phyloP scores from a whole-genome alignment of 73 alveolate species.

The Symbiodinium pilosum region DNA sequence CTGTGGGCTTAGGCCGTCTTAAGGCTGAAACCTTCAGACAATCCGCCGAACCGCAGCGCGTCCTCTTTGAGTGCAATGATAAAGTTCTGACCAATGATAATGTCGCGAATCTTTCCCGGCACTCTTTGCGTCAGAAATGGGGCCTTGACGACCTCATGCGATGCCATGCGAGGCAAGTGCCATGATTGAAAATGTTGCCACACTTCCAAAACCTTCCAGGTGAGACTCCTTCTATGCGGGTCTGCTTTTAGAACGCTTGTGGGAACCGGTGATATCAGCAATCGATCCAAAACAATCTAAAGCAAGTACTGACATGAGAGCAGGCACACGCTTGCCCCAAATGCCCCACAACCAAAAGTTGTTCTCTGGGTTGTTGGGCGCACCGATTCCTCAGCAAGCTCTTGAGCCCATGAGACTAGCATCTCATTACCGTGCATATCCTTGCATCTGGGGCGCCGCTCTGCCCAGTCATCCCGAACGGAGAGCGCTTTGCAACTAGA shows the following conservation, averaged over 20 bases:
- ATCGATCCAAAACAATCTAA: no score
- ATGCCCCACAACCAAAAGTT: slow-evolving; percentile 94
- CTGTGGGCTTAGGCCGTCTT: no score
- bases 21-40: no score
- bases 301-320: neutral
- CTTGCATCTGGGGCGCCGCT: neutral
- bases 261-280: no score
- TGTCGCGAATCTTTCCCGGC: slow-evolving; percentile 72
- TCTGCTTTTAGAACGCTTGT: no score
- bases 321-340: slow-evolving; percentile 84
- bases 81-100: slow-evolving; percentile 78
- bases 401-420: neutral
- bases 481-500: no score
- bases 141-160: slow-evolving; percentile 59
- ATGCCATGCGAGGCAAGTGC: no score
- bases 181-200: neutral
- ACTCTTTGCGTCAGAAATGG: slow-evolving; percentile 88
- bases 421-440: no score
- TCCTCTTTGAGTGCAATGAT: slow-evolving; percentile 83
- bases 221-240: neutral
- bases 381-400: slow-evolving; percentile 19
- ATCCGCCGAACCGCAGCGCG: no score
- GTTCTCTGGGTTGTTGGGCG: slow-evolving; percentile 53
- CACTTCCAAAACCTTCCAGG: neutral
- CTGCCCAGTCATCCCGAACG: neutral